These are phyloP conservation scores for Pseudopediastrum boryanum DNA, from an alignment of 139 green algal genomes.

Conservation along the genomic window DNA sequence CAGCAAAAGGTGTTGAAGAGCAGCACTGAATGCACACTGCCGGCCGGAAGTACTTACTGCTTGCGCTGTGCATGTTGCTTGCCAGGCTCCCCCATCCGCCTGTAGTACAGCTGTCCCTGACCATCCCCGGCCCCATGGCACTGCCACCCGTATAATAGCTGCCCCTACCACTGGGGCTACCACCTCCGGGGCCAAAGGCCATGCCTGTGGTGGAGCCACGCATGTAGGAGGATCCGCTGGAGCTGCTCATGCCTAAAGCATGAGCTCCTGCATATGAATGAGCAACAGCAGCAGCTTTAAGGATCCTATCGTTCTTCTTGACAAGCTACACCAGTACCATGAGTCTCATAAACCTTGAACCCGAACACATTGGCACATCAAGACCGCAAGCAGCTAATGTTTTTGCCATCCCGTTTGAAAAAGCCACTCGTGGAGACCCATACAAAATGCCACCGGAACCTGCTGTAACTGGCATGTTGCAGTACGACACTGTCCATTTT, in stretches of 20 bases:
- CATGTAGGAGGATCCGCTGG: slow-evolving; percentile 14
- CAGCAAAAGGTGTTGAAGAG: not conserved
- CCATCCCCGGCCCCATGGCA: not conserved
- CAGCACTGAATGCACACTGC: not conserved
- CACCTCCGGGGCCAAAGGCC: not conserved
- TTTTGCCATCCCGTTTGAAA: too few species aligned
- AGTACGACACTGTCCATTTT: too few species aligned
- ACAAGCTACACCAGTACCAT: too few species aligned
- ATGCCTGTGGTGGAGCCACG: not conserved
- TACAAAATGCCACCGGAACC: too few species aligned
- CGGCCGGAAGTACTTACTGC: not conserved
- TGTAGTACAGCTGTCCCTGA: slow-evolving; percentile 6
- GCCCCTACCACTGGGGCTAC: not conserved
- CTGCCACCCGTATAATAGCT: not conserved
- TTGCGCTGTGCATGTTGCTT: not conserved
- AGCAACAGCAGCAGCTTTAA: slow-evolving; percentile 1
- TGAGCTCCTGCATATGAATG: slow-evolving; percentile 26
- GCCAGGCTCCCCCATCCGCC: slow-evolving; percentile 11
- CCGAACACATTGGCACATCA: too few species aligned
- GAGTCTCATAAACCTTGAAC: too few species aligned
- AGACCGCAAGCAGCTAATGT: too few species aligned
- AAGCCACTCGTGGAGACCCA: too few species aligned
- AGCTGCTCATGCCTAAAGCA: not conserved
- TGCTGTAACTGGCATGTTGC: too few species aligned
- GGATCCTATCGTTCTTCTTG: too few species aligned